Conservation (phyloP, 1,284 basidiomycete species). For the Ceratobasidium sp. region DNA sequence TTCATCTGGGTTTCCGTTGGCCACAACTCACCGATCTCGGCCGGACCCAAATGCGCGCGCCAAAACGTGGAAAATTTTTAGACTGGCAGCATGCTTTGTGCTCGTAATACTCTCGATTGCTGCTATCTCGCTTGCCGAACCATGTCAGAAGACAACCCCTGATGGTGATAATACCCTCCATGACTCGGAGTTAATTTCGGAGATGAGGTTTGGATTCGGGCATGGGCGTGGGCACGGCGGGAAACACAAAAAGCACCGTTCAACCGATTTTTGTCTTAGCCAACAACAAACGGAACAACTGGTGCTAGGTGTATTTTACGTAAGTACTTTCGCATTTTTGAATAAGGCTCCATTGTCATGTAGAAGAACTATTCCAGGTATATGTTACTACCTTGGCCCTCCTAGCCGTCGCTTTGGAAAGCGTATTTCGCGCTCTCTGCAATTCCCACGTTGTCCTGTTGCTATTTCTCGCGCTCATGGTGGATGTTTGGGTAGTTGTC, state of each 20-base stretch:
- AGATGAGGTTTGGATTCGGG: constrained; percentile 10
- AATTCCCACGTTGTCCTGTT: constrained; percentile 15
- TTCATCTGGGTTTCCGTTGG: constrained; percentile 14
- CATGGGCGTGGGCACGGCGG: neutral
- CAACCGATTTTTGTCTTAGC: constrained; percentile 21
- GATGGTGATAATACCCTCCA: neutral
- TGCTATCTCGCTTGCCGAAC: constrained; percentile 13
- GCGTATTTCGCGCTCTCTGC: constrained; percentile 10
- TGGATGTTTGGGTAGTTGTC: constrained; percentile 15
- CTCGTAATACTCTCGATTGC: constrained; percentile 18
- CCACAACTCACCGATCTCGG: constrained; percentile 2
- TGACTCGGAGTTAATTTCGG: neutral
- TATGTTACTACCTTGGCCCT: constrained; percentile 17
- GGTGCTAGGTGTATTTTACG: constrained; percentile 15
- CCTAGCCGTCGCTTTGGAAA: constrained; percentile 18
- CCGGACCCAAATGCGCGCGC: constrained; percentile 16
- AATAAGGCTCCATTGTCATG: neutral
- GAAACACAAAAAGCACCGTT: constrained; percentile 3
- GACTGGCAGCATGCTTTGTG: constrained; percentile 22
- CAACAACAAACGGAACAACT: constrained; percentile 20
- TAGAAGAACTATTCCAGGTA: neutral
- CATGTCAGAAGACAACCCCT: neutral
- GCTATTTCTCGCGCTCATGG: constrained; percentile 3
- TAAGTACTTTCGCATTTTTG: neutral
- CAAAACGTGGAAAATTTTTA: constrained; percentile 33